Conservation (phyloP, 257 asterid species). For the Phtheirospermum japonicum region DNA sequence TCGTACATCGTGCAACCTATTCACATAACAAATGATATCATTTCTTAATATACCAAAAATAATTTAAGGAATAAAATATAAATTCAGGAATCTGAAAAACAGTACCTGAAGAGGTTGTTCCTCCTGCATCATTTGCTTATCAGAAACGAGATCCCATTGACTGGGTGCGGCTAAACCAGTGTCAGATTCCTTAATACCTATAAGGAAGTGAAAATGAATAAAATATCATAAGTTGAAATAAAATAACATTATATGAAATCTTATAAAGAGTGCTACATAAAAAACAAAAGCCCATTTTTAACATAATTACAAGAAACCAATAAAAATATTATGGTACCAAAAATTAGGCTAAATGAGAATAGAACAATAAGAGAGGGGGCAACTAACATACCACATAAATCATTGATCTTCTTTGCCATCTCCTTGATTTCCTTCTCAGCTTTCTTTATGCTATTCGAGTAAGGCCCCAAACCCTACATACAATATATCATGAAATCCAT, state of each 20-base stretch:
- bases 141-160: slow-evolving; percentile 99
- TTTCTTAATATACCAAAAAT: not conserved
- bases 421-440: slow-evolving; percentile 79
- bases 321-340: not conserved
- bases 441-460: slow-evolving; percentile 69
- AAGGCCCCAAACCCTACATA: slow-evolving; percentile 77
- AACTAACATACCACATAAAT: slow-evolving; percentile 58
- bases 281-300: not conserved
- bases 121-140: slow-evolving; percentile 99
- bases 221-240: not conserved
- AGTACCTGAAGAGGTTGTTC: slow-evolving; percentile 79
- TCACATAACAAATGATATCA: slow-evolving; percentile 13
- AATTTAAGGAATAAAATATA: not conserved
- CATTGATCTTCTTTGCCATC: slow-evolving; percentile 80
- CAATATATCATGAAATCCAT: slow-evolving; percentile 25
- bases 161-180: slow-evolving; percentile 99
- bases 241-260: too few relatives aligned
- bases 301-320: not conserved
- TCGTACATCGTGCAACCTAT: slow-evolving; percentile 86
- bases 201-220: slow-evolving; percentile 19
- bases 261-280: not conserved
- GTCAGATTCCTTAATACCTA: slow-evolving; percentile 86
- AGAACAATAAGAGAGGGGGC: not conserved
- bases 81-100: not conserved
- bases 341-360: not conserved